Evolutionary conservation across 805 yeast species (phyloP).

Genomic region (Zygotorulaspora chibaensis): DNA sequence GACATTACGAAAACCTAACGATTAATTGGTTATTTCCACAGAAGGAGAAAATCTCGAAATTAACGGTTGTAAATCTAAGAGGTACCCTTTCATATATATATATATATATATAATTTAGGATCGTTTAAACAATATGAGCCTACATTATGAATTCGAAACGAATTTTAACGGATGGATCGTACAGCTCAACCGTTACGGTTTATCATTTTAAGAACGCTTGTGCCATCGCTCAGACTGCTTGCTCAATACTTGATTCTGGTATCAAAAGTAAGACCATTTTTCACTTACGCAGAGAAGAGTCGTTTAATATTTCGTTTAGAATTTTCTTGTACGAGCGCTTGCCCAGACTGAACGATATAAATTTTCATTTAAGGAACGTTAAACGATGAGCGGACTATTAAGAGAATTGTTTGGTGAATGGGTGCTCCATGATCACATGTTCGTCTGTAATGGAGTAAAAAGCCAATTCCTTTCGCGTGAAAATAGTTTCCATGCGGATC

Average conservation of each 20-base stretch:
- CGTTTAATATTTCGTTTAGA: background rate
- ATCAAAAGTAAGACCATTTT: conserved; percentile 2
- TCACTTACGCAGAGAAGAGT: background rate
- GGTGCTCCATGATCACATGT: too few relatives aligned
- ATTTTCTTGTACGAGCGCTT: too few relatives aligned
- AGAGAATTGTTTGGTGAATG: too few relatives aligned
- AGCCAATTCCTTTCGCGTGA: too few relatives aligned
- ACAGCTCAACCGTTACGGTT: background rate
- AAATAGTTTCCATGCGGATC: too few relatives aligned
- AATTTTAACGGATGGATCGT: background rate
- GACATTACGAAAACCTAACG: conserved; percentile 21
- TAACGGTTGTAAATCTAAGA: background rate
- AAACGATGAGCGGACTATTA: background rate
- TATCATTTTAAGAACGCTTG: background rate
- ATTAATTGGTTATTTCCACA: background rate
- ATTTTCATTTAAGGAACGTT: background rate
- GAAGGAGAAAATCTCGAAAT: background rate
- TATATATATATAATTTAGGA: background rate
- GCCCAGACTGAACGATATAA: too few relatives aligned
- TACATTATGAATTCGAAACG: background rate
- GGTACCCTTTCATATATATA: background rate
- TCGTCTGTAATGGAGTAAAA: too few relatives aligned
- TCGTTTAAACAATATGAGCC: background rate
- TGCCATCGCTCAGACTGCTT: background rate
- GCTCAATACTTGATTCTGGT: background rate